Evolutionary conservation across 1,284 basidiomycete species (phyloP).

Genomic region (Trichosporon asahii): DNA sequence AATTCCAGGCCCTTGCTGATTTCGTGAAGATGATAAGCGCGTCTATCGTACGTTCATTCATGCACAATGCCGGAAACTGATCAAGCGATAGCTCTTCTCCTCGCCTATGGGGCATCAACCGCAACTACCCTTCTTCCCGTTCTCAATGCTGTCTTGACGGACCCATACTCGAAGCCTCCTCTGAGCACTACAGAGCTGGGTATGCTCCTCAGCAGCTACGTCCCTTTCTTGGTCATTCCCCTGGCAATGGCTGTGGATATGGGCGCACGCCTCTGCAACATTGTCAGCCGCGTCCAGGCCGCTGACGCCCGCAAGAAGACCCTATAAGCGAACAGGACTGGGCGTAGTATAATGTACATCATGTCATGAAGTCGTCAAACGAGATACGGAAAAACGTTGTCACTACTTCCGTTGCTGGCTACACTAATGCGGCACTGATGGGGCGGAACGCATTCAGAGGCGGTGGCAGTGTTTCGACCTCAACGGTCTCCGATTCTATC

Average conservation of each 20-base stretch:
- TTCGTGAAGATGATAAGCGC: slow-evolving; percentile 38
- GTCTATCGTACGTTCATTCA: slow-evolving; percentile 37
- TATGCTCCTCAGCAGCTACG: slow-evolving; percentile 66
- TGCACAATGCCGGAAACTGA: not conserved
- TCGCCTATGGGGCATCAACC: slow-evolving; percentile 72
- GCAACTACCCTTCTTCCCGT: slow-evolving; percentile 72
- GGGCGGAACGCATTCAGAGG: not conserved
- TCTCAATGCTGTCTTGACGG: slow-evolving; percentile 59
- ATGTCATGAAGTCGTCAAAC: no score
- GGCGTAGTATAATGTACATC: not conserved
- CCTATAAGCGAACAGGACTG: not conserved
- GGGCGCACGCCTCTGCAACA: slow-evolving; percentile 42
- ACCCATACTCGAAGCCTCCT: slow-evolving; percentile 33
- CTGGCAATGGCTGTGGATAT: slow-evolving; percentile 70
- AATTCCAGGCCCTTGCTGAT: not conserved
- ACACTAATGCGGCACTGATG: not conserved
- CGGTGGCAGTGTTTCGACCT: not conserved
- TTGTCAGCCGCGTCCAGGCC: slow-evolving; percentile 21
- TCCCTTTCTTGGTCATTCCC: slow-evolving; percentile 71
- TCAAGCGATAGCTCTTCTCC: slow-evolving; percentile 54
- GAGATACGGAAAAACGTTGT: not conserved
- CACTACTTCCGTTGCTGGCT: not conserved
- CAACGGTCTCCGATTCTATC: not conserved
- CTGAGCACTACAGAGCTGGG: slow-evolving; percentile 47
- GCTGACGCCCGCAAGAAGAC: slow-evolving; percentile 24